These are phyloP conservation scores for Auricularia cornea DNA, from an alignment of 768 basidiomycete genomes.

Conservation along the genomic window DNA sequence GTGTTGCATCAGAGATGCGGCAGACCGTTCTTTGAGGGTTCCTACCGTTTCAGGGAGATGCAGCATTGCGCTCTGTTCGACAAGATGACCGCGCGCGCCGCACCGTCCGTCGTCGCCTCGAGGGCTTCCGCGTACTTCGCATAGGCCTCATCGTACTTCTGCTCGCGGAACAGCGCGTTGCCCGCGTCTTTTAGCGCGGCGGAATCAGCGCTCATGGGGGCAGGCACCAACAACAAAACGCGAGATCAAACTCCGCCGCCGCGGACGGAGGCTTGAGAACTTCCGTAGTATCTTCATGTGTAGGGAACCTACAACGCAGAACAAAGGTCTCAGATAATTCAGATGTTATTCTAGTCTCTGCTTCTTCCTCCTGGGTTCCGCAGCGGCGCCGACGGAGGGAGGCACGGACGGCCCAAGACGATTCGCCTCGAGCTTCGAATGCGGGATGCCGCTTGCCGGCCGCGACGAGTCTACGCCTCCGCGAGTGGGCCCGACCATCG, in stretches of 20 bases:
- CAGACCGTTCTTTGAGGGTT: no score
- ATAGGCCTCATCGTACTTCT: slow-evolving; percentile 28
- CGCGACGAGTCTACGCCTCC: background rate
- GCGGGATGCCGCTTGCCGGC: background rate
- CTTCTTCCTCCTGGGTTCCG: background rate
- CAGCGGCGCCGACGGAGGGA: background rate
- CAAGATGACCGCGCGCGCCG: slow-evolving; percentile 8
- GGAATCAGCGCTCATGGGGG: background rate
- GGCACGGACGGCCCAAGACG: background rate
- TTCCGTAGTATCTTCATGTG: no score
- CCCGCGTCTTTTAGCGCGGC: slow-evolving; percentile 31
- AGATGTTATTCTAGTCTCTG: background rate
- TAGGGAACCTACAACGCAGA: no score
- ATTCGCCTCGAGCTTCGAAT: background rate
- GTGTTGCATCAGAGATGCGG: background rate
- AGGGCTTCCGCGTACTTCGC: slow-evolving; percentile 37
- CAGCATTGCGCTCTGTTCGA: slow-evolving; percentile 30
- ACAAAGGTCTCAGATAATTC: no score
- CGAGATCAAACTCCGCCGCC: no score
- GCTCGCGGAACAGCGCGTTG: slow-evolving; percentile 30
- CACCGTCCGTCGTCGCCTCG: slow-evolving; percentile 28
- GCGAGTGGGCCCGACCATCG: slow-evolving; percentile 43
- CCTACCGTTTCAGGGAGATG: slow-evolving; percentile 7
- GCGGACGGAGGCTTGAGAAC: no score
- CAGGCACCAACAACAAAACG: no score